phyloP scores from a whole-genome alignment of 371 early-diverging fungal species.

The Rhizopus stolonifer region DNA sequence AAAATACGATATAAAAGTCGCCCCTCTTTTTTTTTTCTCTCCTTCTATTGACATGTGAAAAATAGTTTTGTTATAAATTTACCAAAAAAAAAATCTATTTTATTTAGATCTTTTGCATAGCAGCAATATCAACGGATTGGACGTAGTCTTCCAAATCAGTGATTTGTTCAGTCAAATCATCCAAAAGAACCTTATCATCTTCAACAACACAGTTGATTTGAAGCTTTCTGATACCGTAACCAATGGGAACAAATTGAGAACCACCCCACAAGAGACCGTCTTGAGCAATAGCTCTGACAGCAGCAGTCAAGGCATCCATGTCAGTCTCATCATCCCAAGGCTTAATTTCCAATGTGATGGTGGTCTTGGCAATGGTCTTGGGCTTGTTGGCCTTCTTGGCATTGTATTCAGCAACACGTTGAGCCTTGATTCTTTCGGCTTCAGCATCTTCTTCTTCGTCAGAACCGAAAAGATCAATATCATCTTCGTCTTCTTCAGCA shows the following conservation, averaged over 20 bases:
- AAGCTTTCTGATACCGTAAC: conserved; percentile 70
- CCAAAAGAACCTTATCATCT: conserved; percentile 80
- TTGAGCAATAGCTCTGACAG: conserved; percentile 76
- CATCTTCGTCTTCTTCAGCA: conserved; percentile 78
- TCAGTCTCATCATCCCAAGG: conserved; percentile 98
- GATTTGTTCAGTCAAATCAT: conserved; percentile 83
- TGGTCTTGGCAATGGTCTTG: conserved; percentile 89
- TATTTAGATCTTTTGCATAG: conserved; percentile 92
- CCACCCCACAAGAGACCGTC: conserved; percentile 94
- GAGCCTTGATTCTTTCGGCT: conserved; percentile 83
- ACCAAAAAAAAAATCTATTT: neutral
- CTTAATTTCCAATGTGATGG: conserved; percentile 91
- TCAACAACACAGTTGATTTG: conserved; percentile 92
- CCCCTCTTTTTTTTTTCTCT: neutral
- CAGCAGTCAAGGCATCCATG: conserved; percentile 72
- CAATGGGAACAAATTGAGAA: conserved; percentile 76
- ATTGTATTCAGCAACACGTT: conserved; percentile 90
- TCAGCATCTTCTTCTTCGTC: conserved; percentile 88
- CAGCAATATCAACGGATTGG: conserved; percentile 92
- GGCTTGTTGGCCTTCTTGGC: conserved; percentile 95
- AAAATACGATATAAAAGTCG: conserved; percentile 6
- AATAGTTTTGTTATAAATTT: neutral
- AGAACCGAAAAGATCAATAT: conserved; percentile 89
- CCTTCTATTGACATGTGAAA: neutral
- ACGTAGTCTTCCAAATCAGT: conserved; percentile 79